These are phyloP conservation scores for Collybiopsis luxurians DNA, from an alignment of 768 basidiomycete species.

Conservation along the genomic window DNA sequence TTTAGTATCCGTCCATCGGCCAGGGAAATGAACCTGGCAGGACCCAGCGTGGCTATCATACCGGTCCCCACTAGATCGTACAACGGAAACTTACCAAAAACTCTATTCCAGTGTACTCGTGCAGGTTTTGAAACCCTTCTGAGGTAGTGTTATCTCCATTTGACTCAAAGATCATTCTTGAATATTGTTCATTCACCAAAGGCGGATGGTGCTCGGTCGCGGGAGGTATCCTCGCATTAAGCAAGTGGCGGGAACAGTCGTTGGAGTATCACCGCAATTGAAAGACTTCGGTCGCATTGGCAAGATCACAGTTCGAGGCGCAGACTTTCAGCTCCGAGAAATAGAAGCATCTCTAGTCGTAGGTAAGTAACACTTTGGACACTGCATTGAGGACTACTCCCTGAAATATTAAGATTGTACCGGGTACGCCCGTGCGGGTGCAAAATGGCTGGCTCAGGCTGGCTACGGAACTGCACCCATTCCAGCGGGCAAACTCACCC, in stretches of 20 bases:
- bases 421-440: conserved; percentile 13
- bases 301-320: conserved; percentile 11
- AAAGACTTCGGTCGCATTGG: background rate
- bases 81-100: conserved; percentile 2
- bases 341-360: conserved; percentile 15
- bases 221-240: conserved; percentile 13
- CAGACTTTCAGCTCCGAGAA: conserved; percentile 1
- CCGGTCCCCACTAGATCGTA: background rate
- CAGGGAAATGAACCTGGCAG: background rate
- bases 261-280: conserved; percentile 4
- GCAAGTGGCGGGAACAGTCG: conserved; percentile 18
- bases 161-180: background rate
- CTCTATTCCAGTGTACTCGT: conserved; percentile 10
- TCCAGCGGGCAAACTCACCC: background rate
- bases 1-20: conserved; percentile 1
- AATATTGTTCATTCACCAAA: background rate
- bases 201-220: conserved; percentile 11
- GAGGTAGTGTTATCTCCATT: background rate
- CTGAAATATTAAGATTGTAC: conserved; percentile 18
- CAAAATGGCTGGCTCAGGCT: conserved; percentile 12
- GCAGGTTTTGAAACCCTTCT: conserved; percentile 17
- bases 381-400: too few species aligned
- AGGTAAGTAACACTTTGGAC: conserved; percentile 6
- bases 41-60: too few species aligned
- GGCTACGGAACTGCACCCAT: conserved; percentile 3